Evolutionary conservation across 2,329 filamentous ascomycete genomes (phyloP), one percentile per base, ranked within the genome.

Genomic region (Xylariaceae sp.): DNA sequence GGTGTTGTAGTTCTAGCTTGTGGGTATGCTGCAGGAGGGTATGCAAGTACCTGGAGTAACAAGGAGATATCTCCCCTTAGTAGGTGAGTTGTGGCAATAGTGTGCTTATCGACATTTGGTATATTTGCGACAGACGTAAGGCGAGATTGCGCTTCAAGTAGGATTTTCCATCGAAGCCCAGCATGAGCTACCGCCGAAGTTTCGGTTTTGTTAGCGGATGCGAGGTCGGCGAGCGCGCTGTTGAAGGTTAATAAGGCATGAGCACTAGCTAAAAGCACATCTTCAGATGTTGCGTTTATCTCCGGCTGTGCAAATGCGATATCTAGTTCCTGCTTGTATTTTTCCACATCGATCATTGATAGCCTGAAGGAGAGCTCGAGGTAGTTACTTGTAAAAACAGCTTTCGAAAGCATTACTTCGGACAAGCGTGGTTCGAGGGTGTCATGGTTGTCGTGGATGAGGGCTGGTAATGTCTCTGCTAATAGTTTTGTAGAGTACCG

Each of bases 401-500:
- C 68, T 24, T 50, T 64, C 7, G 66, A 48, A 4, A 68, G 52
- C n/a, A 62, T 60, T 9, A 67, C 57, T 15, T 70, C 68, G 9
- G 48, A 44, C 7, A 53, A 7, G 8, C 43, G 53, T 5, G 49
- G 44, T 16, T 50, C 47, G 10, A 58, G 44, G 21, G 8, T 23
- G 6, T 53, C 29, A 16, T 15, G 15, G 32, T 53, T 51, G 35
- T 59, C 58, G 3, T 24, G 9, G 15, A 59, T 9, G 21, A 61
- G 42, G 10, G 20, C 32, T 13, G 52, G 53, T 20, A 62, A n/a
- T 32, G 10, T 46, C 10, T 42, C 23, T 1, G 18, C 33, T 3
- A 83, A 69, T 8, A 86, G 73, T 13, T 76, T 72, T 2, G 74
- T 71, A 1, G 82, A 82, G 52, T 80, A 77, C 58, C 85, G 77